Evolutionary conservation across 2,329 filamentous ascomycete genomes (phyloP).

Genomic region (Pleoardoris graminearum): DNA sequence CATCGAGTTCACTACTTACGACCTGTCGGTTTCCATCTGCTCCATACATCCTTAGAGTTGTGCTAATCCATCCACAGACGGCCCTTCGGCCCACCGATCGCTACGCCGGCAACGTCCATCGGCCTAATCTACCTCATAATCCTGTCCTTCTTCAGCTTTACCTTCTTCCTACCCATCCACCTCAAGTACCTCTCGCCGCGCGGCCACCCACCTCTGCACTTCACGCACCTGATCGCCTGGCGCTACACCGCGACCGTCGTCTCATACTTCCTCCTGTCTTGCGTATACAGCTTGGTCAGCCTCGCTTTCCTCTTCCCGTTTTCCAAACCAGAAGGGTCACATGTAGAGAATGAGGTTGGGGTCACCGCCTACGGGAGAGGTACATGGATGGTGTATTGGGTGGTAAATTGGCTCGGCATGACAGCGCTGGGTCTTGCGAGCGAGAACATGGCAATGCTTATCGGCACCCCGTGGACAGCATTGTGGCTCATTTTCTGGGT

Average conservation of each 20-base stretch:
- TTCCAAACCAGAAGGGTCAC: constrained; percentile 48
- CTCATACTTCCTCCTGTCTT: constrained; percentile 64
- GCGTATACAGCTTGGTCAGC: constrained; percentile 64
- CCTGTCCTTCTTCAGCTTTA: constrained; percentile 67
- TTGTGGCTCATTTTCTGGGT: constrained; percentile 71
- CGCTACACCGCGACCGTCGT: constrained; percentile 59
- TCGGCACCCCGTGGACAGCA: constrained; percentile 63
- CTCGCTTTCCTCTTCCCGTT: constrained; percentile 67
- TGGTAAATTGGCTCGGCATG: constrained; percentile 66
- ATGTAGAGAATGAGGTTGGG: constrained; percentile 50
- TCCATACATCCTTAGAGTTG: too few relatives aligned
- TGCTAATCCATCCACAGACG: constrained; percentile 32
- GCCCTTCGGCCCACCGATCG: constrained; percentile 59
- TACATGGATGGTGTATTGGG: constrained; percentile 66
- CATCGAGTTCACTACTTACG: constrained; percentile 59
- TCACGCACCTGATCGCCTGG: constrained; percentile 62
- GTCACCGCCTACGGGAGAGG: constrained; percentile 60
- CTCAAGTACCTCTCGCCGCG: constrained; percentile 59
- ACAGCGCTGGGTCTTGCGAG: constrained; percentile 63
- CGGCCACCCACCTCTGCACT: constrained; percentile 61
- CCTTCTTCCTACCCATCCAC: constrained; percentile 67
- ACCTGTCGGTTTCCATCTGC: constrained; percentile 54
- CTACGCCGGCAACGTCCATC: constrained; percentile 62
- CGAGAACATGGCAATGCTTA: constrained; percentile 66
- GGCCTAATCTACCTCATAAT: constrained; percentile 70